Percentiles rank a stretch among this genome's conserved stretches.
phyloP scores from a whole-genome alignment of 345 rosid species.

The Schrenkiella parvula region DNA sequence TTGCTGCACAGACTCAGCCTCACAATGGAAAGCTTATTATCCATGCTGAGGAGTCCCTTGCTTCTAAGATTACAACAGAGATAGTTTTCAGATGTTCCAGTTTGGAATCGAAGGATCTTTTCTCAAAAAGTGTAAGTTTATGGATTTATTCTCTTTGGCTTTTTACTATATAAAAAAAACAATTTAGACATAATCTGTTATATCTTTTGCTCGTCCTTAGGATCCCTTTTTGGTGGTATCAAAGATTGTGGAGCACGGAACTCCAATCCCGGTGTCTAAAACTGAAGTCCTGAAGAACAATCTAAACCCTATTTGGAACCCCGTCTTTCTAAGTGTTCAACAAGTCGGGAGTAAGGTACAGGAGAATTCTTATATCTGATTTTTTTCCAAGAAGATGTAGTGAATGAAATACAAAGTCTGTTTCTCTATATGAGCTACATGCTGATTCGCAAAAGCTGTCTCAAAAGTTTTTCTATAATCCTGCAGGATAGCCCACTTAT shows the following conservation, averaged over 20 bases:
- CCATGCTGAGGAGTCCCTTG: slow-evolving; percentile 82
- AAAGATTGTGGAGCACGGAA: slow-evolving; percentile 58
- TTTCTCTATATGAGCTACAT: slow-evolving; percentile 2
- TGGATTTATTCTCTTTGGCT: slow-evolving; percentile 10
- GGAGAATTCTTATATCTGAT: slow-evolving; percentile 10
- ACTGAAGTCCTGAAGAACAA: slow-evolving; percentile 83
- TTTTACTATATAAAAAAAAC: not conserved
- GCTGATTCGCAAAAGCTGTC: not conserved
- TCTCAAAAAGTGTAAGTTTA: slow-evolving; percentile 75
- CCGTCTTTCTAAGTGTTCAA: slow-evolving; percentile 69
- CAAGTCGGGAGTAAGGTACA: slow-evolving; percentile 90
- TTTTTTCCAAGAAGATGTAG: not conserved
- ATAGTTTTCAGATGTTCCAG: slow-evolving; percentile 67
- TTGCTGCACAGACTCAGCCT: slow-evolving; percentile 34
- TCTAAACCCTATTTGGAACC: slow-evolving; percentile 66
- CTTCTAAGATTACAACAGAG: slow-evolving; percentile 67
- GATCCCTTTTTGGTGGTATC: slow-evolving; percentile 86
- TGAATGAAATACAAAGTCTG: not conserved
- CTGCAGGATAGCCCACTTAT: slow-evolving; percentile 37
- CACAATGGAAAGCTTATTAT: slow-evolving; percentile 64
- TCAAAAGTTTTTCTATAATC: not conserved
- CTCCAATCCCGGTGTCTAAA: slow-evolving; percentile 70
- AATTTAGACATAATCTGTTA: not conserved
- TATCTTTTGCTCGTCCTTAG: slow-evolving; percentile 36
- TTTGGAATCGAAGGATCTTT: slow-evolving; percentile 78